Conservation (phyloP, 345 rosid genomes). For the Psidium guajava region DNA sequence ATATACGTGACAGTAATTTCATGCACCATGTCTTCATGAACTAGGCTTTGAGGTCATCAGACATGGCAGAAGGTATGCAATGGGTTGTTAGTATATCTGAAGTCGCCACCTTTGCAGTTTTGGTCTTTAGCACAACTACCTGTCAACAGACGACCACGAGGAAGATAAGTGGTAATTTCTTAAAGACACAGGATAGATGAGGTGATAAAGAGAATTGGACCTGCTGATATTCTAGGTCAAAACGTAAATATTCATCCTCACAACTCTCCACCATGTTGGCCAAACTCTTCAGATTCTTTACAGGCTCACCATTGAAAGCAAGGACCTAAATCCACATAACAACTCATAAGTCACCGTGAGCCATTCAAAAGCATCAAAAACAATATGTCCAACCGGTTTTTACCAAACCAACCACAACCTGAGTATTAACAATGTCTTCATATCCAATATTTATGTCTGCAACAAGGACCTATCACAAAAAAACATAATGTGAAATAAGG, state of each 20-base stretch:
- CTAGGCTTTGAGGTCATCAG: constrained; percentile 68
- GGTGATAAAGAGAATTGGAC: constrained; percentile 12
- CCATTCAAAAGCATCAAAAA: background rate
- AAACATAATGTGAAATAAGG: background rate
- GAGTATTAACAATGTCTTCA: constrained; percentile 88
- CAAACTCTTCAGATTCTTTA: constrained; percentile 71
- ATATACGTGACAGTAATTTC: background rate
- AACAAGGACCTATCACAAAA: constrained; percentile 63
- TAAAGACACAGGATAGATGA: background rate
- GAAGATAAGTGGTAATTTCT: background rate
- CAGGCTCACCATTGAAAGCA: constrained; percentile 77
- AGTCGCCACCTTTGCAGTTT: constrained; percentile 74
- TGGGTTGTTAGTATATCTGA: constrained; percentile 70
- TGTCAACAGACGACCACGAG: constrained; percentile 2
- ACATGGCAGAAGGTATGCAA: constrained; percentile 81
- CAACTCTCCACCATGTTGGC: constrained; percentile 76
- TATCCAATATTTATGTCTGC: constrained; percentile 91
- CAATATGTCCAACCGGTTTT: background rate
- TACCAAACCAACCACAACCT: constrained; percentile 26
- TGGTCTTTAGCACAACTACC: constrained; percentile 59
- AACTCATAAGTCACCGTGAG: background rate
- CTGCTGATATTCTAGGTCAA: constrained; percentile 85
- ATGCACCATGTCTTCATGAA: background rate
- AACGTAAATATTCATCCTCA: constrained; percentile 62
- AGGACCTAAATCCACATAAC: constrained; percentile 42